A percentile compares a stretch with the other conserved stretches of the same genome.
Evolutionary conservation across 2,329 filamentous ascomycete species (phyloP).

Genomic region (Botrytis fragariae): DNA sequence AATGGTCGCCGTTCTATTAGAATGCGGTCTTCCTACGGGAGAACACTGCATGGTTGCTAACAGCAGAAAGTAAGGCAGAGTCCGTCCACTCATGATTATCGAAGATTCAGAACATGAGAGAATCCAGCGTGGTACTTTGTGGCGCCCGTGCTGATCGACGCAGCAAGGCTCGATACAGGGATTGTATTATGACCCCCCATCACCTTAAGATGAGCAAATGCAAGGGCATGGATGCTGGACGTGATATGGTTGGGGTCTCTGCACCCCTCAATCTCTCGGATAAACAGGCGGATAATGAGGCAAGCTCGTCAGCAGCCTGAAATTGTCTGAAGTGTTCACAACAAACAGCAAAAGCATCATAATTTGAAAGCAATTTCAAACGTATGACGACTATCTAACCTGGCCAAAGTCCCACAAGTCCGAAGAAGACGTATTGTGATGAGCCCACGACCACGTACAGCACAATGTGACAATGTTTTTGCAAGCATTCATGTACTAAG

Average conservation of each 20-base stretch:
- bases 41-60: slow-evolving; percentile 21
- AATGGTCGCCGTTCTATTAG: slow-evolving; percentile 21
- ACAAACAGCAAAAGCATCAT: slow-evolving; percentile 7
- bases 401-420: slow-evolving; percentile 18
- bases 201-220: slow-evolving; percentile 21
- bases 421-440: slow-evolving; percentile 12
- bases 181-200: slow-evolving; percentile 20
- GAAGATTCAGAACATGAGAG: slow-evolving; percentile 6
- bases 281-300: slow-evolving; percentile 22
- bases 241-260: slow-evolving; percentile 19
- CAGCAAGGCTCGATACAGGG: slow-evolving; percentile 15
- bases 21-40: slow-evolving; percentile 20
- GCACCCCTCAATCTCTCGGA: slow-evolving; percentile 24
- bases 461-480: slow-evolving; percentile 10
- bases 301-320: slow-evolving; percentile 19
- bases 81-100: slow-evolving; percentile 14
- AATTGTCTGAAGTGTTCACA: slow-evolving; percentile 3
- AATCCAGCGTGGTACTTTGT: slow-evolving; percentile 21
- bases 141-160: slow-evolving; percentile 22
- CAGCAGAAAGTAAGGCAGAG: slow-evolving; percentile 9
- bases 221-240: slow-evolving; percentile 20
- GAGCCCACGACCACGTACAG: not conserved
- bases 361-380: not conserved
- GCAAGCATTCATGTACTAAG: slow-evolving; percentile 9
- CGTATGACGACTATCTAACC: slow-evolving; percentile 18